Evolutionary conservation across 805 yeast genomes (phyloP), one percentile per base, ranked within the genome.

Genomic region (Candida coleopterorum): DNA sequence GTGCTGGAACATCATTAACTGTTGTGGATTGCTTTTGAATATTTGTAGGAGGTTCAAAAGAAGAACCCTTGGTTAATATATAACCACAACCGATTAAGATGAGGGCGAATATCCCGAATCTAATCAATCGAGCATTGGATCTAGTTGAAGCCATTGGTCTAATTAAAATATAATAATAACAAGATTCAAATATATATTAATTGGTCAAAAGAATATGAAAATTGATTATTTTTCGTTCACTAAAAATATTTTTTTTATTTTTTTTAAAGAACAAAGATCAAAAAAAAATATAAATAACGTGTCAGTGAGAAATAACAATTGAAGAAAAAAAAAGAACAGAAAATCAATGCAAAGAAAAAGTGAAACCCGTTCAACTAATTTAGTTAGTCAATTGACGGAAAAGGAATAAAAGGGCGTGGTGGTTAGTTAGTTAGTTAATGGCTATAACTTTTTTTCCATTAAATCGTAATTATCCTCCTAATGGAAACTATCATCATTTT

Each of bases 31-130:
- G 18, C 29, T 28, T 25, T 29, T 35, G 38, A 18, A 22, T 23
- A 24, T 17, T 25, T 23, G 29, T 25, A 25, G 35, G 35, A 17
- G 37, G 37, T 25, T 39, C 34, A 29, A 41, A 41, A n/a, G 47
- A 37, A 9, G 65, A 59, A 17, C 68, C 70, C 33, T 56, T 50
- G 18, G 68, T 54, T 32, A 63, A 60, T 28, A 63, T 55, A 38
- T 47, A 63, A 6, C 67, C 68, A 47, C 68, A 62, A 18, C 45
- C 50, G 32, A 63, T 52, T 44, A 63, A 52, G 14, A 62, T 45
- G 20, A 60, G 45, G 22, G 70, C 70, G 42, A 63, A 62, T 10
- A 62, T 42, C 32, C 59, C 67, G 45, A 63, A 62, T 39, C 70
- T 48, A 25, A 60, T 47, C 34, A 62, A 48, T 41, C 68, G 59